Evolutionary conservation across 441 rosid species (phyloP).

Genomic region (Erysimum cheiri): DNA sequence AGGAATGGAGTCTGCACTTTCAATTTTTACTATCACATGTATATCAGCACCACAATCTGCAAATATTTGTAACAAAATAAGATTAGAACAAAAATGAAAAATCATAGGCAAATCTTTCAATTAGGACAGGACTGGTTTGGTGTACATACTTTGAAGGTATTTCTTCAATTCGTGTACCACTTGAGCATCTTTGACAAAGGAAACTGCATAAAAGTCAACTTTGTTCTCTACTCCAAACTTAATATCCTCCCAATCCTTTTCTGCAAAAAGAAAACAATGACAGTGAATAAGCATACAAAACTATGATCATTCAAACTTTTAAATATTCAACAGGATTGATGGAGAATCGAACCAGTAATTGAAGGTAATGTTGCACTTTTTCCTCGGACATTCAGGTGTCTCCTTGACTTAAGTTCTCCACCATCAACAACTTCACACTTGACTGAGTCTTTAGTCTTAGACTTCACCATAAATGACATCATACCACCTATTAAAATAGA

Average conservation of each 20-base stretch:
- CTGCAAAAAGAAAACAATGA: constrained; percentile 51
- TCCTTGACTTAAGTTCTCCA: constrained; percentile 98
- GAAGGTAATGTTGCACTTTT: constrained; percentile 98
- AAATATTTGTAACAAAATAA: constrained; percentile 30
- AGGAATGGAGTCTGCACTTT: constrained; percentile 97
- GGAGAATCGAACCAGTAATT: constrained; percentile 69
- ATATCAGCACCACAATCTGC: constrained; percentile 88
- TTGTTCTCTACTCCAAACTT: constrained; percentile 93
- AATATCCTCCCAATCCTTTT: constrained; percentile 99
- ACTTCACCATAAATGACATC: constrained; percentile 93
- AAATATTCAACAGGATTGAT: neutral
- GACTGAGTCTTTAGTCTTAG: constrained; percentile 94
- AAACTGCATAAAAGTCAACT: constrained; percentile 97
- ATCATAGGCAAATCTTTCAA: constrained; percentile 17
- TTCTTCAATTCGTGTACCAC: constrained; percentile 97
- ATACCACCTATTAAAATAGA: constrained; percentile 78
- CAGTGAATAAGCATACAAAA: constrained; percentile 25
- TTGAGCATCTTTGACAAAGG: constrained; percentile 97
- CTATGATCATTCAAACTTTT: constrained; percentile 4
- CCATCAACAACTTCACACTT: constrained; percentile 96
- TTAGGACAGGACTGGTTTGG: neutral
- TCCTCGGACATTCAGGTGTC: constrained; percentile 96
- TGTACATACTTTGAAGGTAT: constrained; percentile 69
- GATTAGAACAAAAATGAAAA: constrained; percentile 17
- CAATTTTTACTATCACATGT: constrained; percentile 93